Evolutionary conservation across 441 rosid genomes (phyloP).

Genomic region (Manihot esculenta): DNA sequence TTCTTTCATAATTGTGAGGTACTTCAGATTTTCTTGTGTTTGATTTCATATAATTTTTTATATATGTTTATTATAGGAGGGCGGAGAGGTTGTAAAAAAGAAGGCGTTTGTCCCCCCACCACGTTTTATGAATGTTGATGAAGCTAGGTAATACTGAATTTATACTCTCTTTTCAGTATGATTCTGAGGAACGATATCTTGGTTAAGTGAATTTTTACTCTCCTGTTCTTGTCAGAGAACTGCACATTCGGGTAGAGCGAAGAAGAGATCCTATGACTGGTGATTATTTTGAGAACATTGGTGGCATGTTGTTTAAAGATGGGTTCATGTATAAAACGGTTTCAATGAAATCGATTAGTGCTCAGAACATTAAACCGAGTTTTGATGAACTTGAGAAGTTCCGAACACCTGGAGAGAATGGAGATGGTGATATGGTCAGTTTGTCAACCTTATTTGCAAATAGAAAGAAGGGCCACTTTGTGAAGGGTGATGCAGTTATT

Average conservation of each 20-base stretch:
- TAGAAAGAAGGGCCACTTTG: conserved; percentile 93
- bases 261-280: conserved; percentile 84
- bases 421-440: conserved; percentile 68
- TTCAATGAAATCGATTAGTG: conserved; percentile 80
- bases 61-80: conserved; percentile 51
- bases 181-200: background rate
- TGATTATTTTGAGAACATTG: conserved; percentile 84
- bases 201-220: conserved; percentile 1
- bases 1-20: background rate
- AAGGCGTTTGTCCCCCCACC: conserved; percentile 95
- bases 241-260: conserved; percentile 90
- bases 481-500: conserved; percentile 98
- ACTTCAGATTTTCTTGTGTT: background rate
- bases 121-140: conserved; percentile 91
- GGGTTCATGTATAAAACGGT: conserved; percentile 86
- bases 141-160: conserved; percentile 66
- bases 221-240: conserved; percentile 50
- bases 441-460: conserved; percentile 86
- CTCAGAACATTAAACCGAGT: conserved; percentile 76
- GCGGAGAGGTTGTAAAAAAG: conserved; percentile 83
- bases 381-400: conserved; percentile 98
- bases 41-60: background rate
- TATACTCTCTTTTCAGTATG: conserved; percentile 2
- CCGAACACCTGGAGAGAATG: conserved; percentile 68
- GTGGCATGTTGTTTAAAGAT: conserved; percentile 79